Evolutionary conservation across 2,329 filamentous ascomycete species (phyloP).

Genomic region (Exophiala xenobiotica): DNA sequence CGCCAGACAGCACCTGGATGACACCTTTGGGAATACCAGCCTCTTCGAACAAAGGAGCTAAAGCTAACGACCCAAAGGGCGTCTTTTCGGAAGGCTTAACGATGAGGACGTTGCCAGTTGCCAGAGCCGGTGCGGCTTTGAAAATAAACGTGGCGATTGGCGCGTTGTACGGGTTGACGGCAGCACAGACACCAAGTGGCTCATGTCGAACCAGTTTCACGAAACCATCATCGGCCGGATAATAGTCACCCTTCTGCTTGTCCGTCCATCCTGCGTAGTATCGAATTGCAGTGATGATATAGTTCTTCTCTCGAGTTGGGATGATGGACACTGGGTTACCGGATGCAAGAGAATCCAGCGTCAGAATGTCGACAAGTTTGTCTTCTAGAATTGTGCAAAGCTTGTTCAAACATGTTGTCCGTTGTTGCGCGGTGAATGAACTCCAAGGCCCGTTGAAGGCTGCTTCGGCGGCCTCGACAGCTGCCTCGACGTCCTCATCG

Average conservation of each 20-base stretch:
- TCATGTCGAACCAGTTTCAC: conserved; percentile 30
- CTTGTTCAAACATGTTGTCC: conserved; percentile 28
- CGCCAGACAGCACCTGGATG: conserved; percentile 59
- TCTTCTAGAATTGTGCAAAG: conserved; percentile 41
- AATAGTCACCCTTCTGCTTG: conserved; percentile 26
- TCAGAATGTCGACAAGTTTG: conserved; percentile 37
- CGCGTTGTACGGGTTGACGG: conserved; percentile 44
- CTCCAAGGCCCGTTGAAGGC: conserved; percentile 36
- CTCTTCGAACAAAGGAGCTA: conserved; percentile 8
- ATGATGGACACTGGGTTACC: conserved; percentile 33
- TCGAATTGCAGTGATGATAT: conserved; percentile 5
- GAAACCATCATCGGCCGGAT: conserved; percentile 29
- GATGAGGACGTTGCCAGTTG: conserved; percentile 34
- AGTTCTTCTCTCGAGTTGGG: conserved; percentile 11
- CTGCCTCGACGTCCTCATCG: conserved; percentile 35
- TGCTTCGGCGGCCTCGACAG: conserved; percentile 38
- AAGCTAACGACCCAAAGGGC: conserved; percentile 8
- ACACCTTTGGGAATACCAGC: conserved; percentile 57
- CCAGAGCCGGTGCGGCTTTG: conserved; percentile 41
- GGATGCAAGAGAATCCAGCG: conserved; percentile 23
- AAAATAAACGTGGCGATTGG: conserved; percentile 40
- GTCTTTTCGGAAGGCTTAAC: conserved; percentile 29
- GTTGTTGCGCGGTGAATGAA: conserved; percentile 28
- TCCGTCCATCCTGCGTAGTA: conserved; percentile 27
- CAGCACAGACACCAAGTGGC: conserved; percentile 32